A percentile compares a stretch with the other conserved stretches of the same genome.
Evolutionary conservation across 805 yeast species (phyloP).

Genomic region (Metschnikowia shivogae): DNA sequence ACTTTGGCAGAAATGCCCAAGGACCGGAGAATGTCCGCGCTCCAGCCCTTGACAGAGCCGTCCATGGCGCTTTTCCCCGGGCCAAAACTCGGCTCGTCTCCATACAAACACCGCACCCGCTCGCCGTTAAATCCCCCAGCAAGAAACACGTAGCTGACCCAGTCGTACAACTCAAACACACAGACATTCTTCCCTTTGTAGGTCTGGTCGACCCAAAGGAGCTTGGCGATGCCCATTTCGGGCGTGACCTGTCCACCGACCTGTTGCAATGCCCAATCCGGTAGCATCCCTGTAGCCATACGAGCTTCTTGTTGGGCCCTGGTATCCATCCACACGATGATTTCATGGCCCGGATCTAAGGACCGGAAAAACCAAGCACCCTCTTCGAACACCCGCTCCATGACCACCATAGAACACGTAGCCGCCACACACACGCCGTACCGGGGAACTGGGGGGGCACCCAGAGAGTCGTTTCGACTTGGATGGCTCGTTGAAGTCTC

Average conservation of each 20-base stretch:
- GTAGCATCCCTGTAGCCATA: slow-evolving; percentile 24
- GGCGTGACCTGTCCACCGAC: slow-evolving; percentile 48
- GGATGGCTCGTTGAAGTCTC: too few species aligned
- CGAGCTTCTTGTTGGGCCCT: slow-evolving; percentile 35
- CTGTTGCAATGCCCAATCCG: slow-evolving; percentile 17
- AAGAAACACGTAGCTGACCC: slow-evolving; percentile 30
- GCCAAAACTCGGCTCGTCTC: slow-evolving; percentile 10
- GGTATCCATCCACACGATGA: slow-evolving; percentile 60
- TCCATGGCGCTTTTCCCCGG: slow-evolving; percentile 40
- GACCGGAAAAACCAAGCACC: slow-evolving; percentile 28
- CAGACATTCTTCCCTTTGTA: slow-evolving; percentile 12
- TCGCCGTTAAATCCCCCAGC: slow-evolving; percentile 22
- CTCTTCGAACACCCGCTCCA: slow-evolving; percentile 16
- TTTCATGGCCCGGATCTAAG: slow-evolving; percentile 31
- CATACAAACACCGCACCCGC: slow-evolving; percentile 10
- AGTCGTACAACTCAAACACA: slow-evolving; percentile 53
- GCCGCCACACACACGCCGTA: slow-evolving; percentile 41
- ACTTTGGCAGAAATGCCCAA: slow-evolving; percentile 17
- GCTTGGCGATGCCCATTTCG: slow-evolving; percentile 57
- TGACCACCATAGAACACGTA: slow-evolving; percentile 57
- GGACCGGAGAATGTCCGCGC: slow-evolving; percentile 19
- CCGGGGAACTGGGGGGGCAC: not conserved
- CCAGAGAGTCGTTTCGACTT: too few species aligned
- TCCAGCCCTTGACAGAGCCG: slow-evolving; percentile 59
- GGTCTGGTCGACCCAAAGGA: slow-evolving; percentile 34